Conservation (phyloP, 106 monocot species). For the Platanthera guangdongensis region DNA sequence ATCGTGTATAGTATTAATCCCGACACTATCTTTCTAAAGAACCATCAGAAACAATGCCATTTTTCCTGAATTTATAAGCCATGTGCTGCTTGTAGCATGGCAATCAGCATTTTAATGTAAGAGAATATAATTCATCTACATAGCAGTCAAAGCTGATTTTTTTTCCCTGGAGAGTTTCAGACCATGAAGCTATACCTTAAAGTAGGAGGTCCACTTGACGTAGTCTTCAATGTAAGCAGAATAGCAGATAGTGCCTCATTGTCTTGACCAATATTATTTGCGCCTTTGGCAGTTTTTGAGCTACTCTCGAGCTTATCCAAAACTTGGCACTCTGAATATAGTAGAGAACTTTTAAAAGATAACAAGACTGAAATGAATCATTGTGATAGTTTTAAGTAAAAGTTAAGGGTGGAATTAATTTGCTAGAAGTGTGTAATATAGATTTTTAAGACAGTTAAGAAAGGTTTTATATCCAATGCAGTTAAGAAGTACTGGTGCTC, state of each 20-base stretch:
- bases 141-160: not conserved
- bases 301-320: constrained; percentile 78
- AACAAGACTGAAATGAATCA: not conserved
- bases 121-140: not conserved
- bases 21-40: not conserved
- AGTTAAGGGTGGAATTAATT: not conserved
- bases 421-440: not conserved
- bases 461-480: not conserved
- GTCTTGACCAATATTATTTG: constrained; percentile 65
- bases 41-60: not conserved
- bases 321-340: constrained; percentile 41
- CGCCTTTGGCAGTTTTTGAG: constrained; percentile 89
- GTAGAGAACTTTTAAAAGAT: not conserved
- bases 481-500: not conserved
- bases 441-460: not conserved
- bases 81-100: not conserved
- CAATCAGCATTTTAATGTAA: not conserved
- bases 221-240: constrained; percentile 53
- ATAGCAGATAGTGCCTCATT: constrained; percentile 55
- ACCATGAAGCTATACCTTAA: constrained; percentile 27
- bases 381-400: not conserved
- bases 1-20: too few relatives aligned
- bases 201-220: constrained; percentile 26
- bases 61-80: not conserved
- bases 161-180: not conserved